Base-by-base conservation (phyloP, 768 basidiomycete species). In the Auriscalpium microsporum region DNA sequence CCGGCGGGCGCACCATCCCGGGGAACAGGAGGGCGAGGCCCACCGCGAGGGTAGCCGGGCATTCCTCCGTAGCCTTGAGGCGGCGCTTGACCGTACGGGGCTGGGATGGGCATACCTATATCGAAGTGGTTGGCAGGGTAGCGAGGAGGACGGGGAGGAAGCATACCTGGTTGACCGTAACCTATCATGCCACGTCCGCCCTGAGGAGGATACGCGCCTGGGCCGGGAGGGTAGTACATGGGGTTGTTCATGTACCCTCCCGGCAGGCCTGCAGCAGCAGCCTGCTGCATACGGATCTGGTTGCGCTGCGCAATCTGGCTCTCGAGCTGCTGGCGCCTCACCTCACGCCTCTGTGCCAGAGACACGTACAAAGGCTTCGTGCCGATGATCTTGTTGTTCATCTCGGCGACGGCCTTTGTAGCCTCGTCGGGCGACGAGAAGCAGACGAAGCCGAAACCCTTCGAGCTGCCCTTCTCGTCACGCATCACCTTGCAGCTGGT, bases 341-440 rank as follows among this genome's bases (percentile, higher is more conserved):
- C 90, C 68, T 99, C 96, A 59, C 94, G 93, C 62, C 95, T 92
- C 71, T 99, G 96, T 63, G 96, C 96, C 62, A 98, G 85, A 44
- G 95, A 94, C 69, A 99, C 96, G 68, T 98, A 99, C 65, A 99
- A 83, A 52, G 96, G 96, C 76, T 99, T 99, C 62, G 87, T 83
- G 59, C 95, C 95, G 66, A 98, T 91, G 87, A 98, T 98, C 78
- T 95, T 95, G 83, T 96, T 97, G 82, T 99, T 99, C 94, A 99
- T 96, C 78, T 99, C 96, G 54, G 93, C 90, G 57, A 98, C 94
- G 58, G 96, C 96, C 78, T 98, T 98, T 67, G 93, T 97, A 21
- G 96, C 94, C 75, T 99, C 96, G 62, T 99, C 96, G 48, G 96
- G 94, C 52, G 93, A 87, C 37, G 93, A 92, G 79, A 93, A 99